Evolutionary conservation across 2,329 filamentous ascomycete genomes (phyloP).

Genomic region (Colletotrichum kahawae): DNA sequence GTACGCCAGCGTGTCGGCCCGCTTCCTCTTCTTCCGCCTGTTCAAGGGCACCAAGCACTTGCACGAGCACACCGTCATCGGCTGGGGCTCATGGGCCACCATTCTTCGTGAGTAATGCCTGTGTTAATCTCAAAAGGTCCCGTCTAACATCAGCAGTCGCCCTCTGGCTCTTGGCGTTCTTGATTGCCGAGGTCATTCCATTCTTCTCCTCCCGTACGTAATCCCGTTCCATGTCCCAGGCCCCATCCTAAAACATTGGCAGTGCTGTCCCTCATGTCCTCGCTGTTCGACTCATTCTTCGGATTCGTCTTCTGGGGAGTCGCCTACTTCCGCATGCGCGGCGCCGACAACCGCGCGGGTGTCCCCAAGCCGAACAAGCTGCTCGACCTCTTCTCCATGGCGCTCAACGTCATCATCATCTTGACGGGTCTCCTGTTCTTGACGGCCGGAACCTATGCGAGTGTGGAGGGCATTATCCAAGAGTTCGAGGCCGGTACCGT

Average conservation of each 20-base stretch:
- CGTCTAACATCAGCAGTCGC: slow-evolving; percentile 41
- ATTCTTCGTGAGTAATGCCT: slow-evolving; percentile 63
- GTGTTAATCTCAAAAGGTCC: rapidly evolving
- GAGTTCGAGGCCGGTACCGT: slow-evolving; percentile 71
- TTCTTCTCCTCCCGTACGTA: slow-evolving; percentile 80
- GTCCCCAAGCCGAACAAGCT: slow-evolving; percentile 58
- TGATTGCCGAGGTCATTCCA: slow-evolving; percentile 91
- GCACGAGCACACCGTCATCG: slow-evolving; percentile 78
- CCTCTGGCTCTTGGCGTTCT: slow-evolving; percentile 87
- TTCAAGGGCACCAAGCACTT: slow-evolving; percentile 81
- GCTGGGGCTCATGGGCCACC: slow-evolving; percentile 79
- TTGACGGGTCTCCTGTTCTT: slow-evolving; percentile 81
- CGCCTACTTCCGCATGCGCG: slow-evolving; percentile 78
- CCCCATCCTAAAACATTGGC: slow-evolving; percentile 34
- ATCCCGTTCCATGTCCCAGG: no score
- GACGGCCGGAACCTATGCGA: slow-evolving; percentile 80
- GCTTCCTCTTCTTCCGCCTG: slow-evolving; percentile 90
- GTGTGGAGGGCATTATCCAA: slow-evolving; percentile 75
- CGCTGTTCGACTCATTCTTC: slow-evolving; percentile 90
- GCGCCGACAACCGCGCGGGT: slow-evolving; percentile 62
- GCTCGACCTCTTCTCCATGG: slow-evolving; percentile 58
- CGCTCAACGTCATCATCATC: slow-evolving; percentile 76
- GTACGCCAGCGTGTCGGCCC: slow-evolving; percentile 87
- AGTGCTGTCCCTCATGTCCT: slow-evolving; percentile 79
- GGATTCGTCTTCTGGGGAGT: slow-evolving; percentile 96